Base-by-base conservation (phyloP, 129 eudicot species). In the Erigeron canadensis region DNA sequence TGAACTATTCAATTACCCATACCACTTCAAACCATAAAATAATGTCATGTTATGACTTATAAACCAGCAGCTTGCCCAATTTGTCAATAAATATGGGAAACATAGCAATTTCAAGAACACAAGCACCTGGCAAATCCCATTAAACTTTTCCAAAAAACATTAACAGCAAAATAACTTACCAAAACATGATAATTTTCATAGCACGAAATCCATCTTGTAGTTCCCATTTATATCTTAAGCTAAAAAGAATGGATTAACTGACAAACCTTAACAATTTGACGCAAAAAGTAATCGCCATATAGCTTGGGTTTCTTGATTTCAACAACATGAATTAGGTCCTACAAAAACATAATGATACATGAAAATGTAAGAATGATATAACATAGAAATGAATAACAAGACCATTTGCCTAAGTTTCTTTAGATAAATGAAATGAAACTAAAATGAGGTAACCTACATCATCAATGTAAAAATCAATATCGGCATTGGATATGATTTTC, bases 231-330 rank as follows among this genome's bases (percentile, higher is more conserved):
- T 3, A 2, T 16, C 34, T 54, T 40, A 34, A 63, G 1, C 34
- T 8, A 60, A n/a, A 54, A 63, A 34, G 4, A 45, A 19, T 1
- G 19, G 18, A 21, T 10, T 16, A 1, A 7, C 4, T 8, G 61
- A 74, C 69, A n/a, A 51, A 94, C 99, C 95, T 94, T 94, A 46
- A 73, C 87, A 74, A 94, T 88, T 81, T 94, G 97, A 72, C 97
- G 91, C 83, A 90, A 74, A 74, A 94, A 90, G 75, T 86, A 86
- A 76, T 94, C 97, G n/a, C 97, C 97, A 41, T 89, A 94, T 40
- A 69, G 75, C 76, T 94, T 94, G 3, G 91, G 76, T 55, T 96
- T 82, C 80, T 90, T 94, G 58, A 94, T 77, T 75, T 89, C 97
- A 9, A 86, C 84, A 39, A 90, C 95, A 60, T 84, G 85, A 78